These are phyloP conservation scores for Phytopythium kandeliae DNA, from an alignment of 352 stramenopile genomes.

Conservation along the genomic window DNA sequence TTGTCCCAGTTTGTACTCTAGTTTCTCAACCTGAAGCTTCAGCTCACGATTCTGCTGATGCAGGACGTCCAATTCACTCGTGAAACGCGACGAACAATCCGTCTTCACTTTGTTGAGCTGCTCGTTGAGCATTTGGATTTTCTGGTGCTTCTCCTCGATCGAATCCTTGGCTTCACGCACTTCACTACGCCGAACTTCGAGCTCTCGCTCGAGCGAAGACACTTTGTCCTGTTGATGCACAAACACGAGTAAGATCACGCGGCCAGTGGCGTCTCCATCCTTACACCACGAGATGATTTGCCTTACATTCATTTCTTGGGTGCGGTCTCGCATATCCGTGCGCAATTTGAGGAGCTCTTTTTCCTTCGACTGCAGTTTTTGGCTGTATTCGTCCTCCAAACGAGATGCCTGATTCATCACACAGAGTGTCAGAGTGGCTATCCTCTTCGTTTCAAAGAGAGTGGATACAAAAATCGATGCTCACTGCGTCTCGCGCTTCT, in stretches of 20 bases:
- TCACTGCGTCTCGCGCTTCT: slow-evolving; percentile 53
- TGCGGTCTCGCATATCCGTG: slow-evolving; percentile 42
- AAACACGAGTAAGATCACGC: neutral
- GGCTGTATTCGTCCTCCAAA: slow-evolving; percentile 39
- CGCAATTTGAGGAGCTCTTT: slow-evolving; percentile 42
- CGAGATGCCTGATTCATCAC: slow-evolving; percentile 20
- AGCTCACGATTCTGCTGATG: slow-evolving; percentile 61
- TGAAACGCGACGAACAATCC: slow-evolving; percentile 45
- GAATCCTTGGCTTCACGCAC: slow-evolving; percentile 54
- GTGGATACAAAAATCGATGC: neutral
- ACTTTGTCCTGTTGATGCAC: slow-evolving; percentile 11
- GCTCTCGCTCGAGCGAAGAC: slow-evolving; percentile 35
- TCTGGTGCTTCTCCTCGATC: slow-evolving; percentile 56
- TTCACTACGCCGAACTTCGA: slow-evolving; percentile 53
- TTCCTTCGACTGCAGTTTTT: slow-evolving; percentile 43
- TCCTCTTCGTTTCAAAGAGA: too few relatives aligned
- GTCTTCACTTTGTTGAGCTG: slow-evolving; percentile 73
- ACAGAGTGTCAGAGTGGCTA: neutral
- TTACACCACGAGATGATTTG: neutral
- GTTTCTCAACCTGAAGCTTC: slow-evolving; percentile 36
- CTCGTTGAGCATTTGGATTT: slow-evolving; percentile 61
- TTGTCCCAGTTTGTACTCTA: slow-evolving; percentile 45
- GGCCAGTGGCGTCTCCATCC: neutral
- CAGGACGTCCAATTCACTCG: slow-evolving; percentile 42
- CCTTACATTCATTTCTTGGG: slow-evolving; percentile 42